Evolutionary conservation across 1,284 basidiomycete genomes (phyloP).

Genomic region (Peniophora sp.): DNA sequence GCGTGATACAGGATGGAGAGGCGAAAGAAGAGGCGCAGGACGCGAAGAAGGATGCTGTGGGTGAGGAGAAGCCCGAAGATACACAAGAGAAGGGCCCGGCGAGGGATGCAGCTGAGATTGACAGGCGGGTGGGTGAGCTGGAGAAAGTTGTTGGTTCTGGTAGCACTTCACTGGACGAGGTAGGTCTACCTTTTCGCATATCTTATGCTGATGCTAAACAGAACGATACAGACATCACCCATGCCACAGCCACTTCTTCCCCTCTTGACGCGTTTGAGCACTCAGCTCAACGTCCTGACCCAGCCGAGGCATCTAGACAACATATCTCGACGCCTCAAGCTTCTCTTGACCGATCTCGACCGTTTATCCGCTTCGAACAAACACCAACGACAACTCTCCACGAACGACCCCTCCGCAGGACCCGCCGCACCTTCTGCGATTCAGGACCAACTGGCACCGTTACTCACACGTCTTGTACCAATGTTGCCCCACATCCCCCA

Average conservation of each 20-base stretch:
- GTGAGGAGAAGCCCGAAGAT: conserved; percentile 4
- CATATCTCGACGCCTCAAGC: conserved; percentile 89
- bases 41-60: conserved; percentile 11
- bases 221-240: conserved; percentile 40
- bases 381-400: conserved; percentile 29
- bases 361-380: conserved; percentile 58
- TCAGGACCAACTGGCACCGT: conserved; percentile 63
- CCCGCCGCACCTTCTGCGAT: conserved; percentile 25
- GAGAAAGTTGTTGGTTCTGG: conserved; percentile 77
- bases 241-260: conserved; percentile 78
- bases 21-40: conserved; percentile 10
- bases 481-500: conserved; percentile 87
- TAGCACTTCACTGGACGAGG: conserved; percentile 66
- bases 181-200: conserved; percentile 22
- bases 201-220: conserved; percentile 2
- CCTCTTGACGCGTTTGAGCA: conserved; percentile 75
- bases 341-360: conserved; percentile 89
- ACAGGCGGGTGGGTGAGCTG: conserved; percentile 70
- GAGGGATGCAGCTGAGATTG: conserved; percentile 60
- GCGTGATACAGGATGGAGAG: conserved; percentile 40
- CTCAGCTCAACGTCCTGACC: conserved; percentile 81
- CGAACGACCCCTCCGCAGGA: conserved; percentile 21
- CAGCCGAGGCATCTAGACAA: conserved; percentile 96
- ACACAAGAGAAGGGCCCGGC: not conserved
- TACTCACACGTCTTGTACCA: conserved; percentile 80